These are phyloP conservation scores for Euphrasia confusa DNA, from an alignment of 257 asterid genomes.

Conservation along the genomic window DNA sequence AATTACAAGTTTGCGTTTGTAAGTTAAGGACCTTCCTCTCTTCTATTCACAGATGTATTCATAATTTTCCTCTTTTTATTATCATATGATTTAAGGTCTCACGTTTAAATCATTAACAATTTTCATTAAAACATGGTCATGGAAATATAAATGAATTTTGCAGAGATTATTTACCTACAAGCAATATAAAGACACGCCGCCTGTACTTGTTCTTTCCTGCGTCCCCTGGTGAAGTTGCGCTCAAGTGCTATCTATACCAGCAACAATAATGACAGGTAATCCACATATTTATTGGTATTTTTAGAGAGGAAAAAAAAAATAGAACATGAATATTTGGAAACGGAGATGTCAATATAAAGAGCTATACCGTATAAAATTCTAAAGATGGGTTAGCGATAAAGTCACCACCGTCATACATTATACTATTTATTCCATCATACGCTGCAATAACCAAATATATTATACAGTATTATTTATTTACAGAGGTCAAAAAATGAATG, in stretches of 20 bases:
- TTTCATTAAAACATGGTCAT: neutral
- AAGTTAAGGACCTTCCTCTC: slow-evolving; percentile 1
- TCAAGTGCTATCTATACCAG: slow-evolving; percentile 61
- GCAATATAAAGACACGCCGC: slow-evolving; percentile 86
- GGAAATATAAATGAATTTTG: slow-evolving; percentile 1
- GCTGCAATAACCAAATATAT: slow-evolving; percentile 42
- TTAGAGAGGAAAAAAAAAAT: too few species aligned
- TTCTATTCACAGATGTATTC: neutral
- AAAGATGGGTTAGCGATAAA: slow-evolving; percentile 45
- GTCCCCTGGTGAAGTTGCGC: slow-evolving; percentile 77
- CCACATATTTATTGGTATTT: slow-evolving; percentile 1
- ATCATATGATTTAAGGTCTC: slow-evolving; percentile 14
- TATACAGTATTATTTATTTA: neutral
- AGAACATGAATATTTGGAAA: neutral
- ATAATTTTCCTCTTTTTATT: neutral
- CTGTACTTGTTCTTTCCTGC: slow-evolving; percentile 75
- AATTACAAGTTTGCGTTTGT: neutral
- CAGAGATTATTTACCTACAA: slow-evolving; percentile 51
- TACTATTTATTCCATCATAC: slow-evolving; percentile 32
- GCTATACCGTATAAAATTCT: slow-evolving; percentile 45
- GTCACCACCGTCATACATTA: slow-evolving; percentile 62
- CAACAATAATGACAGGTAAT: slow-evolving; percentile 15
- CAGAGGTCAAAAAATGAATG: slow-evolving; percentile 1
- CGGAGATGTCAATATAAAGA: slow-evolving; percentile 16
- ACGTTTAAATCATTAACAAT: neutral